A percentile compares a stretch with the other conserved stretches of the same genome.
phyloP scores from a whole-genome alignment of 1,284 basidiomycete species.

The Cryptococcus neoformans region DNA sequence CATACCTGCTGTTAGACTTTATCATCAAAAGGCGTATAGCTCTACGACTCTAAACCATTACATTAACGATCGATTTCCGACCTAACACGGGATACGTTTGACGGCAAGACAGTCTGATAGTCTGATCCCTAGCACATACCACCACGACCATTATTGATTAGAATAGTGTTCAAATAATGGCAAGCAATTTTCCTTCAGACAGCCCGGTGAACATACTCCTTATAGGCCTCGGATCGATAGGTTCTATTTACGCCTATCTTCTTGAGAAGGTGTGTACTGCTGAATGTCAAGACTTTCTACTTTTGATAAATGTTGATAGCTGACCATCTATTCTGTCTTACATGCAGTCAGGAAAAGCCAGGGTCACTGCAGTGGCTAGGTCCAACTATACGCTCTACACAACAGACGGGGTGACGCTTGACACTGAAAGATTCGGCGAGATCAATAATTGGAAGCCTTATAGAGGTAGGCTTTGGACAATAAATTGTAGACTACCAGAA shows the following conservation, averaged over 20 bases:
- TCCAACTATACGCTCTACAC: constrained; percentile 65
- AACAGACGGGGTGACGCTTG: constrained; percentile 55
- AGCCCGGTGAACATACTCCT: constrained; percentile 46
- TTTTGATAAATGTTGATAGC: not conserved
- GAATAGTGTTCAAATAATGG: too few relatives aligned
- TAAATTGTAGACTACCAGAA: not conserved
- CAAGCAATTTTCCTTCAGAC: not conserved
- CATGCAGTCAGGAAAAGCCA: constrained; percentile 55
- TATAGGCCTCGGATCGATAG: constrained; percentile 55
- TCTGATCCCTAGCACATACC: too few relatives aligned
- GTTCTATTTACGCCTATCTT: constrained; percentile 59
- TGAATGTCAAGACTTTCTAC: not conserved
- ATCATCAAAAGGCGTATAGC: too few relatives aligned
- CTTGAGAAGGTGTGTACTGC: constrained; percentile 52
- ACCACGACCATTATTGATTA: too few relatives aligned
- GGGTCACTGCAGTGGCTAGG: constrained; percentile 70
- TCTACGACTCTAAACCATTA: too few relatives aligned
- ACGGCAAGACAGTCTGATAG: too few relatives aligned
- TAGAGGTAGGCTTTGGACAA: constrained; percentile 50
- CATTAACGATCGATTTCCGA: too few relatives aligned
- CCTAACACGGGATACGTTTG: too few relatives aligned
- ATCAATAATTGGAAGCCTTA: constrained; percentile 62
- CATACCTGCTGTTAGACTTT: too few relatives aligned
- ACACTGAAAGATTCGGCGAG: constrained; percentile 61
- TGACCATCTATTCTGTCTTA: not conserved